Evolutionary conservation across 108 stramenopile genomes (phyloP).

Genomic region (Pseudonitzschia delicatissima): DNA sequence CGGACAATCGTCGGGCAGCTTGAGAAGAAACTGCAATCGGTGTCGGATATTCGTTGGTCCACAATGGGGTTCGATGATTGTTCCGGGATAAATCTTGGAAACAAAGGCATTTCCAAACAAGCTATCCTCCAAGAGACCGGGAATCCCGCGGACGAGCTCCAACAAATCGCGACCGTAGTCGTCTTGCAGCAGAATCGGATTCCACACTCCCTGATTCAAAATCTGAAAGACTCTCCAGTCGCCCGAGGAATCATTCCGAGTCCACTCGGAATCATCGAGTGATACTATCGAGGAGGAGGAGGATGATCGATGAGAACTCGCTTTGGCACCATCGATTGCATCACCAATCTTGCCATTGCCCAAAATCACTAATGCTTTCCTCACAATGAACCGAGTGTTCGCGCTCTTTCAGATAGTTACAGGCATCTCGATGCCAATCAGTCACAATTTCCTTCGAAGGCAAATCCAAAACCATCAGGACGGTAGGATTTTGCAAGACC

Average conservation of each 20-base stretch:
- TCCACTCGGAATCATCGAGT: constrained; percentile 8
- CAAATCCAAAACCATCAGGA: constrained; percentile 30
- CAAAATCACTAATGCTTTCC: neutral
- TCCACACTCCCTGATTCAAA: constrained; percentile 37
- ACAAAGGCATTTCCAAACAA: constrained; percentile 34
- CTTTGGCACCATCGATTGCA: constrained; percentile 3
- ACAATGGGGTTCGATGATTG: constrained; percentile 43
- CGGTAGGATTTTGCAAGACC: constrained; percentile 28
- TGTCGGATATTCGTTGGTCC: constrained; percentile 62
- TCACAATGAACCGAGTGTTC: neutral
- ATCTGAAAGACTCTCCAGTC: constrained; percentile 34
- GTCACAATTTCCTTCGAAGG: constrained; percentile 24
- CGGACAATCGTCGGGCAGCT: constrained; percentile 25
- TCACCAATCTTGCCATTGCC: neutral
- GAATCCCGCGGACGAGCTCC: constrained; percentile 10
- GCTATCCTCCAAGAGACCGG: constrained; percentile 18
- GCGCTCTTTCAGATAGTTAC: neutral
- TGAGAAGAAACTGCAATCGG: constrained; percentile 57
- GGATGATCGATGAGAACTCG: too few relatives aligned
- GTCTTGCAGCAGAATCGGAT: neutral
- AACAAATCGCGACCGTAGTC: neutral
- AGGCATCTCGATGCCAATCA: constrained; percentile 4
- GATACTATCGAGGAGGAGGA: too few relatives aligned
- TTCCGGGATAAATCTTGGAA: constrained; percentile 30
- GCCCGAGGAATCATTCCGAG: constrained; percentile 18